phyloP scores from a whole-genome alignment of 2,329 filamentous ascomycete species.

The Ophiostoma sp. region DNA sequence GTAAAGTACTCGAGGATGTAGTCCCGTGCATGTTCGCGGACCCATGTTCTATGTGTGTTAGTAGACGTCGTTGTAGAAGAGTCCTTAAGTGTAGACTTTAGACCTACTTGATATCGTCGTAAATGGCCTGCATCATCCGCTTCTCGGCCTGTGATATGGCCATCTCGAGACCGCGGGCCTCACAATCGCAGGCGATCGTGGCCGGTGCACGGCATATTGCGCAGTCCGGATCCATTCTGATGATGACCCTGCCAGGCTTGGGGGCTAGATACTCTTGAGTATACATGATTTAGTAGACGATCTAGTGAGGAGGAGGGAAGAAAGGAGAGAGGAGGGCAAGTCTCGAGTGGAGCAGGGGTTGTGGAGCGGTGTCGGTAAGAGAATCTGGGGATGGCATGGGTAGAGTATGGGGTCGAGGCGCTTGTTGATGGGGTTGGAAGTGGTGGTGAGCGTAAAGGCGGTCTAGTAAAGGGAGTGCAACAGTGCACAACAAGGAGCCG shows the following conservation, averaged over 20 bases:
- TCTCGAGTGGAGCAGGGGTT: neutral
- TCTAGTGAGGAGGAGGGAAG: neutral
- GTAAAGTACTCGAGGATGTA: conserved; percentile 67
- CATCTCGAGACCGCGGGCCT: conserved; percentile 63
- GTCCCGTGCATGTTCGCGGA: conserved; percentile 64
- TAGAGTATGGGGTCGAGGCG: neutral
- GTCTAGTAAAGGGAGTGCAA: conserved; percentile 33
- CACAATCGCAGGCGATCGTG: conserved; percentile 61
- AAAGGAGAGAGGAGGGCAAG: conserved; percentile 21
- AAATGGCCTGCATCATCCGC: conserved; percentile 63
- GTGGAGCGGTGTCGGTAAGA: neutral
- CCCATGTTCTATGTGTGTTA: conserved; percentile 54
- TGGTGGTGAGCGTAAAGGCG: conserved; percentile 28
- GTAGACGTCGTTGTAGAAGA: neutral
- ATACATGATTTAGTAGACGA: conserved; percentile 46
- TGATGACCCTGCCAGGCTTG: conserved; percentile 49
- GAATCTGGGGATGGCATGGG: neutral
- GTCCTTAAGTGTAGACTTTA: neutral
- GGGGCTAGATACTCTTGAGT: conserved; percentile 45
- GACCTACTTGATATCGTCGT: conserved; percentile 63
- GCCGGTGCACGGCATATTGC: conserved; percentile 65
- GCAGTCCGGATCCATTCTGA: conserved; percentile 69
- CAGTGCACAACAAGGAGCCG: conserved; percentile 26
- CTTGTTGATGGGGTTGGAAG: conserved; percentile 1
- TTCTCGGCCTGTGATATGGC: conserved; percentile 64